Base-by-base conservation (phyloP, 2,329 filamentous ascomycete species). In the Akanthomyces muscarius region DNA sequence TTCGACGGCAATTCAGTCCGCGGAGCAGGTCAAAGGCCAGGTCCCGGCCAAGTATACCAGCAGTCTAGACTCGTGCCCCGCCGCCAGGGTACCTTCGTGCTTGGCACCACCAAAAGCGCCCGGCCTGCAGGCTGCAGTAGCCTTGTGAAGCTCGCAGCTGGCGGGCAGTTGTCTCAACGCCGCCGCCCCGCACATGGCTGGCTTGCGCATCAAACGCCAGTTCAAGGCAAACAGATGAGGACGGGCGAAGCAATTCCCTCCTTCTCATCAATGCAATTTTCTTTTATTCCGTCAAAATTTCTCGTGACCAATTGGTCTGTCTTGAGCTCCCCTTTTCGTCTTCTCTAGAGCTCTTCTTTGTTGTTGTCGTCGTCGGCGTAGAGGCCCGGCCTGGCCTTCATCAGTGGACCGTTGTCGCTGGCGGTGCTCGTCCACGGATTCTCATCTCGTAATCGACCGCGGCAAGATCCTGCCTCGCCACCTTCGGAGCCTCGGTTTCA, bases 361-460 rank as follows among this genome's bases (percentile, higher is more conserved):
- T 36, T 41, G 38, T 41, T 10, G 18, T 4, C 21, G 50, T 38
- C 50, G 21, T 21, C 21, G 21, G 21, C 21, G 21, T 21, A 21
- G 1, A 21, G 21, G 21, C 28, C 36, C 18, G 18, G 41, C 33
- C 54, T 23, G 30, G 36, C 28, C 30, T 41, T 41, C 45, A 33
- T 30, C 42, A 38, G 42, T 57, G 54, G 42, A 36, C 42, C 54
- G n/a, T 25, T 48, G 36, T 21, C 50, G 23, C 45, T 33, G 48
- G 16, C 48, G 8, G 25, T 36, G 21, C 30, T 47, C 48, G 36
- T 52, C 57, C 57, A 60, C 57, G 57, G 5, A 44, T 51, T 52
- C 57, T 44, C 36, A 60, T 60, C 57, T 60, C 57, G 47, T 52
- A 60, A 60, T 60, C 57, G 45, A 51, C 47, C 16, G 13, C 25